A percentile compares a stretch with the other conserved stretches of the same genome.
Conservation (phyloP, 257 asterid species). For the Ballota nigra region DNA sequence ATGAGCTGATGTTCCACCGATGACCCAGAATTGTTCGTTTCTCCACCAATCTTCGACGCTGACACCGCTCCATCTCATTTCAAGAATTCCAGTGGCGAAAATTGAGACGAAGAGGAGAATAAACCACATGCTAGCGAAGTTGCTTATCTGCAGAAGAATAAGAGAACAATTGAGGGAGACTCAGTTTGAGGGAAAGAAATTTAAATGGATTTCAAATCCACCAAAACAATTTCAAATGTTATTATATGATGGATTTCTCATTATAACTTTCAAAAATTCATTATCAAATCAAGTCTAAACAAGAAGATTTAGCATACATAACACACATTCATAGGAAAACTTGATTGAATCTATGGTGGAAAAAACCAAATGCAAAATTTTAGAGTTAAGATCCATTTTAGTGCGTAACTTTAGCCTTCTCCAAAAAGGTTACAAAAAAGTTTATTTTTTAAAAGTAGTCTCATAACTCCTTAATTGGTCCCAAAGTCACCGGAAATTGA, state of each 20-base stretch:
- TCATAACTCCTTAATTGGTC: no score
- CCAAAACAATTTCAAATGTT: neutral
- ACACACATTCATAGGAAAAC: neutral
- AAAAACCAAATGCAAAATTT: neutral
- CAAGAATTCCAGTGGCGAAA: constrained; percentile 75
- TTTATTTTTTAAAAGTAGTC: no score
- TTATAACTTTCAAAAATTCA: neutral
- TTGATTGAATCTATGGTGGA: neutral
- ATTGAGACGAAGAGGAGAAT: constrained; percentile 80
- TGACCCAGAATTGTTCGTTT: constrained; percentile 96
- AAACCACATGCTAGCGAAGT: constrained; percentile 82
- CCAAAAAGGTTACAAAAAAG: no score
- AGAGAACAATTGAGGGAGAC: neutral
- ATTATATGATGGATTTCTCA: neutral
- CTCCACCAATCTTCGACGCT: constrained; percentile 94
- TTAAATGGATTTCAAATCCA: neutral
- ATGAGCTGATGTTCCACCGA: constrained; percentile 92
- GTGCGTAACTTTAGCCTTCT: no score
- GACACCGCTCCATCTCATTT: constrained; percentile 91
- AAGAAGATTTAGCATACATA: neutral
- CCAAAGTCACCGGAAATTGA: no score
- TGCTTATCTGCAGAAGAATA: constrained; percentile 73
- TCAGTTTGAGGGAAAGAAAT: neutral
- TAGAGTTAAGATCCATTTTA: no score
- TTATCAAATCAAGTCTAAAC: neutral